A percentile compares a stretch with the other conserved stretches of the same genome.
phyloP scores from a whole-genome alignment of 208 protist genomes.

The Trichomonas tenax region DNA sequence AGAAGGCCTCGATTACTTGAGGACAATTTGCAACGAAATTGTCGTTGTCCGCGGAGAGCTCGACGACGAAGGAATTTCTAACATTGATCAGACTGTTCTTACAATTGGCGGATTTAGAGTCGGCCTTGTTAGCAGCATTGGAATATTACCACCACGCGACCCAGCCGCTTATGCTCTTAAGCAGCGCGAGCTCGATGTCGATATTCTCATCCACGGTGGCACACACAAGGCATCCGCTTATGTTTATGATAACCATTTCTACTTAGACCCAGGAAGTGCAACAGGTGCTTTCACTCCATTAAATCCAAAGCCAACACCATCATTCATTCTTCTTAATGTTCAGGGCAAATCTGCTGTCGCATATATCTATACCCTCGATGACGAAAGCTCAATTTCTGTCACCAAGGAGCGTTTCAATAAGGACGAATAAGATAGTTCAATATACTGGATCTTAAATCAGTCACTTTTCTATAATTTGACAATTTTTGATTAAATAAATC shows the following conservation, averaged over 20 bases:
- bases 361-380: slow-evolving; percentile 31
- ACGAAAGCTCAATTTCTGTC: slow-evolving; percentile 18
- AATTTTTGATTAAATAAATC: too few relatives aligned
- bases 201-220: slow-evolving; percentile 84
- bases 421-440: background rate
- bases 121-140: slow-evolving; percentile 87
- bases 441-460: background rate
- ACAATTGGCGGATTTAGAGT: slow-evolving; percentile 82
- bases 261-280: slow-evolving; percentile 93
- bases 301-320: slow-evolving; percentile 21
- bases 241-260: slow-evolving; percentile 79
- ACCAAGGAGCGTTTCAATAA: slow-evolving; percentile 24
- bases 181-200: slow-evolving; percentile 85
- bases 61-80: slow-evolving; percentile 53
- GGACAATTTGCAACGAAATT: slow-evolving; percentile 71
- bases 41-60: slow-evolving; percentile 81
- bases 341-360: slow-evolving; percentile 33
- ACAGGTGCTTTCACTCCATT: slow-evolving; percentile 56
- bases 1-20: slow-evolving; percentile 68
- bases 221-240: slow-evolving; percentile 71
- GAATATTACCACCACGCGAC: slow-evolving; percentile 36
- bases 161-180: slow-evolving; percentile 42
- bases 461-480: too few relatives aligned
- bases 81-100: slow-evolving; percentile 65
- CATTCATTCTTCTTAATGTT: slow-evolving; percentile 34